phyloP scores from a whole-genome alignment of 208 protist species.

The Trypanosoma scelopori region DNA sequence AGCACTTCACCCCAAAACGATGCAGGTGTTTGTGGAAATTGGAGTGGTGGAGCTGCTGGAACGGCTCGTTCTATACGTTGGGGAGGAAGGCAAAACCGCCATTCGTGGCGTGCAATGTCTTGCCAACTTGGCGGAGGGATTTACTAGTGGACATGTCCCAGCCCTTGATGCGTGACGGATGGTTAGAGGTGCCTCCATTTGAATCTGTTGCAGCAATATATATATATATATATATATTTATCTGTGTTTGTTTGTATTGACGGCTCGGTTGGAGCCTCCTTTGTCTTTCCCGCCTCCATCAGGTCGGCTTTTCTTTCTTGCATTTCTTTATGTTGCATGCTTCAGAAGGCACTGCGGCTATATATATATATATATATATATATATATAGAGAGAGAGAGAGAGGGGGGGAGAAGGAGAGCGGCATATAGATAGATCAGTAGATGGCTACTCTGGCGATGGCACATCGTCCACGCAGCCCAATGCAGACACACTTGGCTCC shows the following conservation, averaged over 20 bases:
- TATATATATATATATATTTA: not conserved
- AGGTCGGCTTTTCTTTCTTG: too few relatives aligned
- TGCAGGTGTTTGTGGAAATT: slow-evolving; percentile 29
- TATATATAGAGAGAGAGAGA: not conserved
- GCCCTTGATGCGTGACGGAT: not conserved
- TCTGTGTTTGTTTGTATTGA: too few relatives aligned
- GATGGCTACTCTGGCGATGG: slow-evolving; percentile 1
- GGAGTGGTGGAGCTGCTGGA: slow-evolving; percentile 46
- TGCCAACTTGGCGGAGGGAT: slow-evolving; percentile 29
- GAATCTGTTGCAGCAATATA: not conserved
- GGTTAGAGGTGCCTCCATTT: not conserved
- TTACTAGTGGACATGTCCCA: slow-evolving; percentile 15
- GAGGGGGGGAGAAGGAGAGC: too few relatives aligned
- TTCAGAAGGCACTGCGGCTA: too few relatives aligned
- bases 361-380: slow-evolving; percentile 8
- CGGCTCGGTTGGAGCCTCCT: too few relatives aligned
- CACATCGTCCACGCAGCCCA: slow-evolving; percentile 8
- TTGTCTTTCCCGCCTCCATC: too few relatives aligned
- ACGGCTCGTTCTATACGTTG: slow-evolving; percentile 40
- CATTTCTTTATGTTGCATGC: too few relatives aligned
- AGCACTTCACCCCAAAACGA: slow-evolving; percentile 28
- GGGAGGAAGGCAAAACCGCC: slow-evolving; percentile 28
- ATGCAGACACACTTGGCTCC: slow-evolving; percentile 13
- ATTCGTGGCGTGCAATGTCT: slow-evolving; percentile 43
- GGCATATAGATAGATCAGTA: too few relatives aligned